A percentile compares a stretch with the other conserved stretches of the same genome.
phyloP scores from a whole-genome alignment of 2,329 filamentous ascomycete species.

The Aphanocladium album region DNA sequence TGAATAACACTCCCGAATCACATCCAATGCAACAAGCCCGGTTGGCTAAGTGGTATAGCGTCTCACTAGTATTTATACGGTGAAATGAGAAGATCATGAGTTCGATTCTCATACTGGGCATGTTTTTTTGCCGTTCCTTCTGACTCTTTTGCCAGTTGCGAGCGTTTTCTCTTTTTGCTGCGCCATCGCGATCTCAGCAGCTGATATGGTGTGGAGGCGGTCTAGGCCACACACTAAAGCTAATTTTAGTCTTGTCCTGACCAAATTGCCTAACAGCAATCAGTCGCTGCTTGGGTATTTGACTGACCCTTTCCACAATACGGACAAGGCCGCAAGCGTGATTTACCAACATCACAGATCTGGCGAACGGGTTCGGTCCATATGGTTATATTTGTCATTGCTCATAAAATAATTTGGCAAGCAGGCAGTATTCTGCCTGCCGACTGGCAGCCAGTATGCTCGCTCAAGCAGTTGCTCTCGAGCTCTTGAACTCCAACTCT shows the following conservation, averaged over 20 bases:
- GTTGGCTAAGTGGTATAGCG: slow-evolving; percentile 28
- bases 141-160: background rate
- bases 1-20: background rate
- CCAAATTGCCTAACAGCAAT: too few relatives aligned
- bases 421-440: background rate
- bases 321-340: too few relatives aligned
- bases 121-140: slow-evolving; percentile 12
- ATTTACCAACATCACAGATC: background rate
- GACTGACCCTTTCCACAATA: too few relatives aligned
- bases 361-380: too few relatives aligned
- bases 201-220: background rate
- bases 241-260: too few relatives aligned
- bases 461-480: background rate
- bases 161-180: background rate
- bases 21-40: slow-evolving; percentile 17
- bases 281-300: too few relatives aligned
- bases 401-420: background rate
- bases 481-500: background rate
- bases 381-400: background rate
- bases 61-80: slow-evolving; percentile 24
- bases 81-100: slow-evolving; percentile 26
- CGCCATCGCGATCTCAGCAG: background rate
- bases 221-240: background rate
- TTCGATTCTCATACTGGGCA: slow-evolving; percentile 27
- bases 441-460: too few relatives aligned